Evolutionary conservation across 441 rosid genomes (phyloP).

Genomic region (Eutrema salsugineum): DNA sequence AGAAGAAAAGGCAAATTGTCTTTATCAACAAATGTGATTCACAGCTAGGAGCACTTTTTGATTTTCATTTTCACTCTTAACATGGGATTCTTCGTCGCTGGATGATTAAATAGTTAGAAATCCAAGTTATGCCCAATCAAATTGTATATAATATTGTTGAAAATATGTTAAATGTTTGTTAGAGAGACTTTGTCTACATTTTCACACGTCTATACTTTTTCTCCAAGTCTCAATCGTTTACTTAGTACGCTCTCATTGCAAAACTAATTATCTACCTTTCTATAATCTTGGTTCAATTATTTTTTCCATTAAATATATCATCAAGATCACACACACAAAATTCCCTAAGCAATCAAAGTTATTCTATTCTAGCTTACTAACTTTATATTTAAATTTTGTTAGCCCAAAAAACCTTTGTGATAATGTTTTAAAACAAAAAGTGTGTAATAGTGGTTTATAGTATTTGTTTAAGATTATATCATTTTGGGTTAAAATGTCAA

Average conservation of each 20-base stretch:
- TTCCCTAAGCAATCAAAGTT: neutral
- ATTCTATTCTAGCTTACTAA: neutral
- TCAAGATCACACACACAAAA: neutral
- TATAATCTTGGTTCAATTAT: slow-evolving; percentile 6
- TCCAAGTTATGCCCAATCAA: neutral
- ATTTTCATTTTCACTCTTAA: slow-evolving; percentile 7
- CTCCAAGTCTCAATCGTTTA: slow-evolving; percentile 11
- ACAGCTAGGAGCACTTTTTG: neutral
- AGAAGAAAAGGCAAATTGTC: neutral
- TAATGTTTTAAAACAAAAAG: neutral
- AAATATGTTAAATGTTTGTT: slow-evolving; percentile 11
- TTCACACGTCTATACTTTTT: slow-evolving; percentile 12
- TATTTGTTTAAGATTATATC: neutral
- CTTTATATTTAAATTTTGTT: neutral
- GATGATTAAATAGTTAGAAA: slow-evolving; percentile 15
- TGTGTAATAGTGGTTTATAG: neutral
- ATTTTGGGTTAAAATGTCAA: slow-evolving; percentile 14
- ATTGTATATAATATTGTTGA: neutral
- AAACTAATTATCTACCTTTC: slow-evolving; percentile 10
- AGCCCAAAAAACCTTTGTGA: neutral
- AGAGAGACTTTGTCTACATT: slow-evolving; percentile 23
- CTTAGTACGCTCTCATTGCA: slow-evolving; percentile 3
- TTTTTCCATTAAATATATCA: neutral
- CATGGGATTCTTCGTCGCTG: slow-evolving; percentile 35
- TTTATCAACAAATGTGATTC: slow-evolving; percentile 1